Conservation (phyloP, 352 stramenopile species). For the Plasmopara viticola region DNA sequence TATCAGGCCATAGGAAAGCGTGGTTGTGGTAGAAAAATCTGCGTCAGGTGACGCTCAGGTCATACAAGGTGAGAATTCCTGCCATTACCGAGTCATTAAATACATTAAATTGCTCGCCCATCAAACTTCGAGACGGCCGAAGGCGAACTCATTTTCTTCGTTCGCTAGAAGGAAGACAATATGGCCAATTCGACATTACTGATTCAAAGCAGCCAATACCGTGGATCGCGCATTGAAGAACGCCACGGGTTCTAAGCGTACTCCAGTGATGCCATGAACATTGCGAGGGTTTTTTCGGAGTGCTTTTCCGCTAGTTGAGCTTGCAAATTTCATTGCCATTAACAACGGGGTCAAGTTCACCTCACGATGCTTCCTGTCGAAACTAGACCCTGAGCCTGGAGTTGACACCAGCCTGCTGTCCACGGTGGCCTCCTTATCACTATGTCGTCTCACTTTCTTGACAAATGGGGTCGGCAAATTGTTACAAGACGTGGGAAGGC, state of each 20-base stretch:
- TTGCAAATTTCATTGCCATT: slow-evolving; percentile 28
- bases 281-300: slow-evolving; percentile 33
- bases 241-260: slow-evolving; percentile 47
- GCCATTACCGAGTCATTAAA: no score
- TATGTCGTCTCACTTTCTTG: slow-evolving; percentile 20
- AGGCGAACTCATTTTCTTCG: no score
- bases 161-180: no score
- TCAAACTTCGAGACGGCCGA: no score
- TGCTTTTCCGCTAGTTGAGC: slow-evolving; percentile 22
- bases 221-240: slow-evolving; percentile 72
- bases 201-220: slow-evolving; percentile 36
- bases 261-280: slow-evolving; percentile 72
- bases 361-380: slow-evolving; percentile 26
- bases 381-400: slow-evolving; percentile 26
- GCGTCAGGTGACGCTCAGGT: no score
- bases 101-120: no score
- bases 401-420: slow-evolving; percentile 15
- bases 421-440: slow-evolving; percentile 12
- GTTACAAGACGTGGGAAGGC: slow-evolving; percentile 9
- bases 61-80: no score
- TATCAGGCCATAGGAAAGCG: no score
- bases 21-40: no score
- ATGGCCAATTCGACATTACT: no score
- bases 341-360: slow-evolving; percentile 23
- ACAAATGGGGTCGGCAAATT: slow-evolving; percentile 23